A percentile compares a stretch with the other conserved stretches of the same genome.
phyloP scores from a whole-genome alignment of 257 asterid species.

The Penstemon barbatus region DNA sequence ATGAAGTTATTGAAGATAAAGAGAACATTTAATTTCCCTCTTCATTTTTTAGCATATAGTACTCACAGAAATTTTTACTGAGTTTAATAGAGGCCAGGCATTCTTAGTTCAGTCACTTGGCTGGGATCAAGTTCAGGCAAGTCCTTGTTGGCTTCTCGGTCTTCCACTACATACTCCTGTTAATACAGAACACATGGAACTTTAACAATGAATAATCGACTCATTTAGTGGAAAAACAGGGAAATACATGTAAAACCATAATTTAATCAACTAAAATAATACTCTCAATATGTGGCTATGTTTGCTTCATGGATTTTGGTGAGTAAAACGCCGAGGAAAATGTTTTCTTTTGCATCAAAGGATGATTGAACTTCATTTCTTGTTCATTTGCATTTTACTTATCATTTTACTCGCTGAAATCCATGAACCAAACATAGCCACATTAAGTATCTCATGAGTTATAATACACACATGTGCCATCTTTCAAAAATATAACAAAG shows the following conservation, averaged over 20 bases:
- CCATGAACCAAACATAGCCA: no score
- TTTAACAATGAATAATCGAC: background rate
- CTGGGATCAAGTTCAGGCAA: conserved; percentile 78
- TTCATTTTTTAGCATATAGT: background rate
- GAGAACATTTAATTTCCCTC: background rate
- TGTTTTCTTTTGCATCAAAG: no score
- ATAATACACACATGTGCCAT: no score
- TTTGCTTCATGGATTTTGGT: no score
- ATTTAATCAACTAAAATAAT: background rate
- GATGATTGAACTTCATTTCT: no score
- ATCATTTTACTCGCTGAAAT: no score
- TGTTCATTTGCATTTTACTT: no score
- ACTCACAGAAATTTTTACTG: conserved; percentile 18
- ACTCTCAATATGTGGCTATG: background rate
- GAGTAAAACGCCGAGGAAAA: no score
- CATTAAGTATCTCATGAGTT: no score
- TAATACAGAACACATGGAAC: background rate
- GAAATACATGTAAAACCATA: background rate
- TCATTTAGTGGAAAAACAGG: background rate
- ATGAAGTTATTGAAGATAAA: background rate
- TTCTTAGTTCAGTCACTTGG: conserved; percentile 80
- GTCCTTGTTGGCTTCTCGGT: conserved; percentile 66
- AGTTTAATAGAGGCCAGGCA: conserved; percentile 82
- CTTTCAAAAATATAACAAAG: background rate
- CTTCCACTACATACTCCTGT: conserved; percentile 95